A percentile compares a stretch with the other conserved stretches of the same genome.
Conservation (phyloP, 306 rosid species). For the Ammopiptanthus mongolicus region DNA sequence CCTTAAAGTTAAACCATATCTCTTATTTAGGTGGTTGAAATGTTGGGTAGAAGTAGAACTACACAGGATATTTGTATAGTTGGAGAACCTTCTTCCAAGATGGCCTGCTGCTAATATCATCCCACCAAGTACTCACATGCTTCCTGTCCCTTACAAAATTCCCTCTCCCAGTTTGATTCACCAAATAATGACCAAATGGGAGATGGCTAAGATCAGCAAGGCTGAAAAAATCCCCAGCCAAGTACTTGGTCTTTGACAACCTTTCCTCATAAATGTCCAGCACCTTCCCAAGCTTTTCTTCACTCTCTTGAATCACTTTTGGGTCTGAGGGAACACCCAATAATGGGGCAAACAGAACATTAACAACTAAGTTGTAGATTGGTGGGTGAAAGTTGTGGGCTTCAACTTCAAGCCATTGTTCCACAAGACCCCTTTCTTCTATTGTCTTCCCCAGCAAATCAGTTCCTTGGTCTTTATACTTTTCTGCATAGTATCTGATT, state of each 20-base stretch:
- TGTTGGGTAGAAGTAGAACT: not conserved
- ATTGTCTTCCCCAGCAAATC: constrained; percentile 24
- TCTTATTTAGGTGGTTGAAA: not conserved
- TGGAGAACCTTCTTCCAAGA: constrained; percentile 26
- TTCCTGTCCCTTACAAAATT: constrained; percentile 12
- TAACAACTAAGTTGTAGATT: not conserved
- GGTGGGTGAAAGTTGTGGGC: constrained; percentile 19
- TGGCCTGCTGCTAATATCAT: constrained; percentile 30
- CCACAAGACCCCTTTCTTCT: constrained; percentile 27
- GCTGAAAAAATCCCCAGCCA: constrained; percentile 32
- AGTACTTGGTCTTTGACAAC: constrained; percentile 22
- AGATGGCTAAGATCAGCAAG: constrained; percentile 32
- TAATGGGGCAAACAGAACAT: not conserved
- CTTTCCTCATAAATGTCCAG: constrained; percentile 29
- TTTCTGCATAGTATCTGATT: constrained; percentile 18
- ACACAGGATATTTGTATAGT: not conserved
- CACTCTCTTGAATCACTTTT: not conserved
- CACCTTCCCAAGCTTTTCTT: constrained; percentile 17
- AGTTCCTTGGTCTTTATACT: constrained; percentile 17
- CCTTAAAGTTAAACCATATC: not conserved
- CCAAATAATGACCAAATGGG: constrained; percentile 15
- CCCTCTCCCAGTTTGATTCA: not conserved
- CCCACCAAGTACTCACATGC: constrained; percentile 31
- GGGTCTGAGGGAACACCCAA: not conserved
- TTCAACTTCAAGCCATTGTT: constrained; percentile 32